Conservation (phyloP, 2,329 filamentous ascomycete species). For the Diaporthe destruens region DNA sequence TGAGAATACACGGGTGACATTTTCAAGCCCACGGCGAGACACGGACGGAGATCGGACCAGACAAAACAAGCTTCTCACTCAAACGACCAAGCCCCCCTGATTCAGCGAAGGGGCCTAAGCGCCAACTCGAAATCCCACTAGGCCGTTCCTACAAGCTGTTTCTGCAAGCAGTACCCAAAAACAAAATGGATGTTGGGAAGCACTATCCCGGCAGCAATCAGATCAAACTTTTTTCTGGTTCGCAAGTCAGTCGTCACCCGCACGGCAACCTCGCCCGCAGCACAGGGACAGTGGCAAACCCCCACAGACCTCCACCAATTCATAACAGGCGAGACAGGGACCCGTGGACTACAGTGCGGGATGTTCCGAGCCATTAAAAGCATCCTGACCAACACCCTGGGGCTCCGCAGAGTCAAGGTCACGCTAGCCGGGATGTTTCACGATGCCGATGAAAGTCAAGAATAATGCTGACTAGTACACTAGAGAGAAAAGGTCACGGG, state of each 20-base stretch:
- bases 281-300: background rate
- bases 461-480: conserved; percentile 9
- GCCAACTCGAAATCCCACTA: conserved; percentile 19
- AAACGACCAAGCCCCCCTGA: conserved; percentile 29
- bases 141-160: background rate
- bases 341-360: conserved; percentile 9
- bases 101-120: conserved; percentile 32
- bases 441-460: conserved; percentile 3
- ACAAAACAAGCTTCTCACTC: conserved; percentile 31
- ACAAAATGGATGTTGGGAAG: background rate
- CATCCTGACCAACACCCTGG: background rate
- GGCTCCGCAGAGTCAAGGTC: conserved; percentile 8
- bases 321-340: background rate
- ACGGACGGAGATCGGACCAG: conserved; percentile 30
- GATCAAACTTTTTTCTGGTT: background rate
- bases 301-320: background rate
- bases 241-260: background rate
- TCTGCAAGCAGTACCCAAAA: conserved; percentile 11
- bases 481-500: background rate
- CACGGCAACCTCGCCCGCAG: background rate
- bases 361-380: conserved; percentile 18
- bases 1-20: background rate
- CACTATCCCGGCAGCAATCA: conserved; percentile 2
- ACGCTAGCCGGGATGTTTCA: conserved; percentile 18
- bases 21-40: conserved; percentile 16